Evolutionary conservation across 2,329 filamentous ascomycete species (phyloP).

Genomic region (Neocucurbitaria cava): DNA sequence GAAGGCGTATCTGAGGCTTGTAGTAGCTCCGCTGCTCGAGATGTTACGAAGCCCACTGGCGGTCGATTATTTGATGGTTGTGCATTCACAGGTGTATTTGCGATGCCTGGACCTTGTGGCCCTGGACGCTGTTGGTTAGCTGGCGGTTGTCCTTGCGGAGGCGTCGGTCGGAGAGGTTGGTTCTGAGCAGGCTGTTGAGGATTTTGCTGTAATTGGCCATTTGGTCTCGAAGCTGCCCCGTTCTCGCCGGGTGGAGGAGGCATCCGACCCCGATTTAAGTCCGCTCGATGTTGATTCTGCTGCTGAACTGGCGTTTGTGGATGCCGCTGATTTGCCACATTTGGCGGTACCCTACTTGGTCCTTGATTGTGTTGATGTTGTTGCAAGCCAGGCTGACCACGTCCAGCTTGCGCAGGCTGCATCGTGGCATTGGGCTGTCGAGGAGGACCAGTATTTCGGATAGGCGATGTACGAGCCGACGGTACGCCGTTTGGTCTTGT

Average conservation of each 20-base stretch:
- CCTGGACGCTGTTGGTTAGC: slow-evolving; percentile 19
- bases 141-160: slow-evolving; percentile 32
- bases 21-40: slow-evolving; percentile 52
- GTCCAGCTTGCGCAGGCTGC: slow-evolving; percentile 32
- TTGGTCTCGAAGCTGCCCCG: slow-evolving; percentile 24
- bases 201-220: slow-evolving; percentile 27
- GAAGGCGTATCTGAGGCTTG: slow-evolving; percentile 43
- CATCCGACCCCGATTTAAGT: slow-evolving; percentile 29
- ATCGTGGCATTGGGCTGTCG: slow-evolving; percentile 29
- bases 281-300: slow-evolving; percentile 29
- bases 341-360: slow-evolving; percentile 22
- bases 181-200: slow-evolving; percentile 25
- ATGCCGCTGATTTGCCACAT: slow-evolving; percentile 35
- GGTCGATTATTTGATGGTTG: slow-evolving; percentile 29
- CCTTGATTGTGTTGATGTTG: slow-evolving; percentile 36
- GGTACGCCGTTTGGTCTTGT: slow-evolving; percentile 22
- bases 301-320: slow-evolving; percentile 36
- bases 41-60: slow-evolving; percentile 56
- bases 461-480: slow-evolving; percentile 31
- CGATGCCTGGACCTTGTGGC: slow-evolving; percentile 15
- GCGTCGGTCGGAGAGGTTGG: slow-evolving; percentile 31
- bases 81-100: slow-evolving; percentile 19
- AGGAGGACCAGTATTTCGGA: slow-evolving; percentile 24
- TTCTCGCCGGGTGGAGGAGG: slow-evolving; percentile 30
- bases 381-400: slow-evolving; percentile 30